Percentiles rank a stretch among this genome's conserved stretches.
These are phyloP conservation scores for Sporopachydermia cereana DNA, from an alignment of 1,139 yeast genomes.

Conservation along the genomic window DNA sequence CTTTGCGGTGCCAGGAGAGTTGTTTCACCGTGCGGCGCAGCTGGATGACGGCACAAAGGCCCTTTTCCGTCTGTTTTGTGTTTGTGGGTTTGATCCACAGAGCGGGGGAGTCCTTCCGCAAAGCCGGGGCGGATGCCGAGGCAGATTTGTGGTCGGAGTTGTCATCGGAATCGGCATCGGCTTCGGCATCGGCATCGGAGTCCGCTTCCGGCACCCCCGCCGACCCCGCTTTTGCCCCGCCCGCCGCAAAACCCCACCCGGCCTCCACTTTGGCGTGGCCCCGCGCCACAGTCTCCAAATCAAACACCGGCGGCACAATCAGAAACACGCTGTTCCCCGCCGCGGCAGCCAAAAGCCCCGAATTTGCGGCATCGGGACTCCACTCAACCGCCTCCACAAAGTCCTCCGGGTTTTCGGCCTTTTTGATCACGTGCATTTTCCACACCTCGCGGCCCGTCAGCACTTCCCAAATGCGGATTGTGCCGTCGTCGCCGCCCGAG, in stretches of 20 bases:
- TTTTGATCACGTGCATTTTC: constrained; percentile 39
- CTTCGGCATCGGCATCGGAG: constrained; percentile 24
- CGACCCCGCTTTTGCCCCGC: constrained; percentile 31
- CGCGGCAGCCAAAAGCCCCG: constrained; percentile 72
- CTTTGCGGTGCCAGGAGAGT: constrained; percentile 92
- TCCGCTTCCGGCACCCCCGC: constrained; percentile 26
- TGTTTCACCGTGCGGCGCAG: constrained; percentile 67
- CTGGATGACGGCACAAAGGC: constrained; percentile 63
- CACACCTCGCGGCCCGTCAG: constrained; percentile 90
- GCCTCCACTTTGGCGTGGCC: constrained; percentile 72
- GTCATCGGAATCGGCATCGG: constrained; percentile 21
- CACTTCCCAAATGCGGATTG: constrained; percentile 93
- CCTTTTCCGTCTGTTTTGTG: constrained; percentile 45
- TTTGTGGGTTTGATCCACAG: constrained; percentile 78
- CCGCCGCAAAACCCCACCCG: constrained; percentile 86
- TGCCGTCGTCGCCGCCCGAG: constrained; percentile 95
- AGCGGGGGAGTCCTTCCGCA: constrained; percentile 44
- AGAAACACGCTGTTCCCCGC: constrained; percentile 75
- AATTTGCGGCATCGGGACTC: constrained; percentile 62
- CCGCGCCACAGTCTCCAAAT: constrained; percentile 73
- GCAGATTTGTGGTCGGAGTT: constrained; percentile 23
- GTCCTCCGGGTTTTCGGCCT: constrained; percentile 37
- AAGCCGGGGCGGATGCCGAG: background rate
- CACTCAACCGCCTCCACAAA: constrained; percentile 76
- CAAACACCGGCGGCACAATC: constrained; percentile 83